These are phyloP conservation scores for Cinnamomum chago DNA, from an alignment of 164 flowering plant species.

Conservation along the genomic window DNA sequence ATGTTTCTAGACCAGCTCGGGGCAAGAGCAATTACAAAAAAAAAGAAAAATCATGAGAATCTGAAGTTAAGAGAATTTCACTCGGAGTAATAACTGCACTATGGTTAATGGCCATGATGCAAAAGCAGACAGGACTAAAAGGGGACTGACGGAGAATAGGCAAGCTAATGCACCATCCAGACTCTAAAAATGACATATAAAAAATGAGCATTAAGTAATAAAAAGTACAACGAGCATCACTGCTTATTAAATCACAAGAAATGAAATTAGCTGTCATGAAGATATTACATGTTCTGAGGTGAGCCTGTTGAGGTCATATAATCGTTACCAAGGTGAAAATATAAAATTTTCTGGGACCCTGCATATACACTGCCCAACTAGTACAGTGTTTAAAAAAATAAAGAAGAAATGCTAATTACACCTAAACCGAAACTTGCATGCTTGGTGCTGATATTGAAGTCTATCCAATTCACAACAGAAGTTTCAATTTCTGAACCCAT, in stretches of 20 bases:
- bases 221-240: neutral
- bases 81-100: neutral
- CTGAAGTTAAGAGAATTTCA: neutral
- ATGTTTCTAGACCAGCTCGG: neutral
- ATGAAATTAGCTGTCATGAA: neutral
- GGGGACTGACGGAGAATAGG: neutral
- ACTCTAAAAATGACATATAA: neutral
- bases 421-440: neutral
- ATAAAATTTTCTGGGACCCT: too few species aligned
- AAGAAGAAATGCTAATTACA: too few species aligned
- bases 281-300: neutral
- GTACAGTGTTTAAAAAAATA: too few species aligned
- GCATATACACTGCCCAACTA: too few species aligned
- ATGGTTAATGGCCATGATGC: neutral
- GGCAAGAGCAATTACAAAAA: neutral
- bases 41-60: neutral
- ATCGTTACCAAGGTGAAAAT: neutral
- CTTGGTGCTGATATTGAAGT: neutral
- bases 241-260: neutral
- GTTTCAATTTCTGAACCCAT: constrained; percentile 1
- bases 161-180: neutral
- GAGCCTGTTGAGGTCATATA: neutral
- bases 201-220: neutral
- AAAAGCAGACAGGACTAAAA: neutral
- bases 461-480: neutral